Evolutionary conservation across 805 yeast genomes (phyloP).

Genomic region (Barnettozyma salicaria): DNA sequence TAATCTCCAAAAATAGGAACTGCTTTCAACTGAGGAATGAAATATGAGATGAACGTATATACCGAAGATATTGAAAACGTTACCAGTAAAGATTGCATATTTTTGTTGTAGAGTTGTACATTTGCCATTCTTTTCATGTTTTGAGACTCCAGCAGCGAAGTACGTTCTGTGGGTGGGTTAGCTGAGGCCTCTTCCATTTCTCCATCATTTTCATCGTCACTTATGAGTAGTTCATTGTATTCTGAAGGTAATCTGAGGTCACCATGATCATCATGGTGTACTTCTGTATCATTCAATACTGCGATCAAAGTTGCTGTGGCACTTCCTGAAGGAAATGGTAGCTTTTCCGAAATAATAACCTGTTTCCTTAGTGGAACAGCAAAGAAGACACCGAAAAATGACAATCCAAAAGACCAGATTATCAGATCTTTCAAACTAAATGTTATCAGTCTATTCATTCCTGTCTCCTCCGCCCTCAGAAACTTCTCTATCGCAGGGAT

Average conservation of each 20-base stretch:
- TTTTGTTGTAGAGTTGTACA: conserved; percentile 39
- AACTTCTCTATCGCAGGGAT: conserved; percentile 94
- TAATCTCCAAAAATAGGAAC: conserved; percentile 71
- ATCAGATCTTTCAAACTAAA: conserved; percentile 50
- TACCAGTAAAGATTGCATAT: conserved; percentile 49
- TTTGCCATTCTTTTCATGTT: conserved; percentile 24
- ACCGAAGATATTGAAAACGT: conserved; percentile 67
- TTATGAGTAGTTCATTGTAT: conserved; percentile 15
- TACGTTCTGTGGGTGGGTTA: conserved; percentile 14
- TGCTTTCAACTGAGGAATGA: conserved; percentile 59
- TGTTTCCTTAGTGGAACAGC: conserved; percentile 85
- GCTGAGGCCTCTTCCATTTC: background rate
- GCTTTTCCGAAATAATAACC: conserved; percentile 79
- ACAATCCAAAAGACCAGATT: conserved; percentile 81
- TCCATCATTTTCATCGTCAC: conserved; percentile 16
- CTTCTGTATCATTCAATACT: conserved; percentile 70
- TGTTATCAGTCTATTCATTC: conserved; percentile 35
- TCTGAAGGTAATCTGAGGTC: conserved; percentile 11
- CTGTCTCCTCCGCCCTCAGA: conserved; percentile 71
- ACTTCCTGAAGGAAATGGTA: conserved; percentile 91
- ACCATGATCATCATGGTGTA: conserved; percentile 24
- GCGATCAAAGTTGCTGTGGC: conserved; percentile 93
- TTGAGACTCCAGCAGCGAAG: conserved; percentile 30
- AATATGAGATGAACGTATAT: conserved; percentile 68
- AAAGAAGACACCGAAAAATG: conserved; percentile 92